Conservation (phyloP, 106 monocot species). For the Chionographis japonica region DNA sequence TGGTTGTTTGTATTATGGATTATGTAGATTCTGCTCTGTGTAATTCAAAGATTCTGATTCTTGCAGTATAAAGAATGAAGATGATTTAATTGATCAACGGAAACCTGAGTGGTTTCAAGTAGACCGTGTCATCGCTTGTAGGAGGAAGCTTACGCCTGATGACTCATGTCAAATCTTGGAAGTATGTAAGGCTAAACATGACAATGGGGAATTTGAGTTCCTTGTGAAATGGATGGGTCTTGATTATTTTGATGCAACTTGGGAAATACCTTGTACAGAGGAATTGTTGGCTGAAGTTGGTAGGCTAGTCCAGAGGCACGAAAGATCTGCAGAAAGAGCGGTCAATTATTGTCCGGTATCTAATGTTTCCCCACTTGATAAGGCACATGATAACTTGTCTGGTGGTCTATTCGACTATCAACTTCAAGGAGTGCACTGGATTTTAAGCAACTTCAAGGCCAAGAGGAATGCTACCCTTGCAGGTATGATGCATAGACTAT, state of each 20-base stretch:
- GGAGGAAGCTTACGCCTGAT: constrained; percentile 21
- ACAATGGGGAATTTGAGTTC: constrained; percentile 30
- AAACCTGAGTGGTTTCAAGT: constrained; percentile 47
- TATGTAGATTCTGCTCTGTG: too few species aligned
- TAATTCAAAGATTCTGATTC: background rate
- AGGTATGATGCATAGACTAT: constrained; percentile 2
- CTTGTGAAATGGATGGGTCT: constrained; percentile 49
- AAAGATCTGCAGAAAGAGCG: constrained; percentile 20
- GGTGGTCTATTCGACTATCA: constrained; percentile 43
- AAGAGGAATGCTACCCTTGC: constrained; percentile 51
- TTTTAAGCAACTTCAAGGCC: constrained; percentile 30
- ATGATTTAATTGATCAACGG: constrained; percentile 27
- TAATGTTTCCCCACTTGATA: background rate
- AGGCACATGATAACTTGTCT: constrained; percentile 17
- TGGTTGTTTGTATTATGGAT: background rate
- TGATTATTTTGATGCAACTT: constrained; percentile 51
- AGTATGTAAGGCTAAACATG: background rate
- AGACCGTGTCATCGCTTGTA: constrained; percentile 40
- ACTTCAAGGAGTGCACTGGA: constrained; percentile 44
- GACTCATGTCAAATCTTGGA: constrained; percentile 18
- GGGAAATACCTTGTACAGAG: constrained; percentile 33
- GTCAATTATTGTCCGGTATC: background rate
- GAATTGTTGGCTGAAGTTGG: constrained; percentile 29
- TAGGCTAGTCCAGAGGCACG: constrained; percentile 27
- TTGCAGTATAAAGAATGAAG: constrained; percentile 11